These are phyloP conservation scores for Phialophora verrucosa DNA, from an alignment of 2,329 filamentous ascomycete genomes.

Conservation along the genomic window DNA sequence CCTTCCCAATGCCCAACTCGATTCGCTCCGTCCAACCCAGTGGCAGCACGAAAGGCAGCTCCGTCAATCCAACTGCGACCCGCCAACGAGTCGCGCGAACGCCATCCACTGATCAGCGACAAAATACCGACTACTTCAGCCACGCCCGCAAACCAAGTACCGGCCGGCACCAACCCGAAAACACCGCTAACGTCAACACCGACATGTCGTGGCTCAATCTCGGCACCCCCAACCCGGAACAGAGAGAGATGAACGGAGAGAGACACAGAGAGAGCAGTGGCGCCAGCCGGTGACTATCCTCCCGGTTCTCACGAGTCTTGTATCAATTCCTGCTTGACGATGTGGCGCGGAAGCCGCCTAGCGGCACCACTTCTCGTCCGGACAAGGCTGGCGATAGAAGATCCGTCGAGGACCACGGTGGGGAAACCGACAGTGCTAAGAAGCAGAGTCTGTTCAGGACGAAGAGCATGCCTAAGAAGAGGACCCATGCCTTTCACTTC, in stretches of 20 bases:
- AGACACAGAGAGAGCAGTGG: neutral
- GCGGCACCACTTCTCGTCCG: slow-evolving; percentile 13
- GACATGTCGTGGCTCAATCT: slow-evolving; percentile 42
- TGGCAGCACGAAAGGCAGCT: slow-evolving; percentile 7
- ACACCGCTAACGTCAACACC: slow-evolving; percentile 21
- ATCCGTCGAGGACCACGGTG: slow-evolving; percentile 31
- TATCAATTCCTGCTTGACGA: slow-evolving; percentile 40
- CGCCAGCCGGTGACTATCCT: slow-evolving; percentile 30
- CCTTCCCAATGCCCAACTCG: slow-evolving; percentile 38
- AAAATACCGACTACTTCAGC: slow-evolving; percentile 35
- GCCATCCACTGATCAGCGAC: neutral
- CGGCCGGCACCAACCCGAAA: slow-evolving; percentile 12
- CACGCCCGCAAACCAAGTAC: slow-evolving; percentile 17
- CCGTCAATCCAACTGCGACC: neutral
- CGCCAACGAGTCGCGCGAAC: neutral
- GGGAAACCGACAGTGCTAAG: slow-evolving; percentile 24
- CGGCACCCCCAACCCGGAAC: slow-evolving; percentile 24
- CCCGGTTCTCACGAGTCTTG: slow-evolving; percentile 37
- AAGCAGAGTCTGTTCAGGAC: slow-evolving; percentile 32
- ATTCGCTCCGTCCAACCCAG: slow-evolving; percentile 24
- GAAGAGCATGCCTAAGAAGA: slow-evolving; percentile 19
- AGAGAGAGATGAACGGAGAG: neutral
- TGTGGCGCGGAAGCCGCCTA: slow-evolving; percentile 37
- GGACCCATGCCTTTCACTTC: slow-evolving; percentile 28
- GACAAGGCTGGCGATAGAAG: slow-evolving; percentile 16